Percentiles rank a stretch among this genome's conserved stretches.
These are phyloP conservation scores for Didymella keratinophila DNA, from an alignment of 2,329 filamentous ascomycete species.

Conservation along the genomic window DNA sequence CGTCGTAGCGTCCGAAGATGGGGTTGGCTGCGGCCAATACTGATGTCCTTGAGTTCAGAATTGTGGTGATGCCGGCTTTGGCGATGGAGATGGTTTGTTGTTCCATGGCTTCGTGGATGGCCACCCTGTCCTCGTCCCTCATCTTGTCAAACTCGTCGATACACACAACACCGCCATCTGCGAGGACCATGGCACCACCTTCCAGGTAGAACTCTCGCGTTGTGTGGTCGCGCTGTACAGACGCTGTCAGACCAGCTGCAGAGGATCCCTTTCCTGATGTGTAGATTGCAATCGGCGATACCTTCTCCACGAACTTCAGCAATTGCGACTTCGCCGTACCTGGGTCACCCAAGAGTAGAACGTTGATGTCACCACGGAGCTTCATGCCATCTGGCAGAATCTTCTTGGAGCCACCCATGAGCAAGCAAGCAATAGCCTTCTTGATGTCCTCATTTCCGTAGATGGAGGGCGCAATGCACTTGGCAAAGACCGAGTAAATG, in stretches of 20 bases:
- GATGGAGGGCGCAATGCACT: slow-evolving; percentile 95
- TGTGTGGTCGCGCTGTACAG: slow-evolving; percentile 89
- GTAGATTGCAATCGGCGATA: slow-evolving; percentile 95
- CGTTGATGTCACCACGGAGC: slow-evolving; percentile 96
- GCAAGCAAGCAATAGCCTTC: slow-evolving; percentile 91
- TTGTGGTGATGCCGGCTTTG: slow-evolving; percentile 97
- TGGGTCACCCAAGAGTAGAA: slow-evolving; percentile 93
- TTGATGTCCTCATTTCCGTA: slow-evolving; percentile 97
- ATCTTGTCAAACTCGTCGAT: slow-evolving; percentile 99
- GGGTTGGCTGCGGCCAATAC: slow-evolving; percentile 96
- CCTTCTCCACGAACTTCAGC: slow-evolving; percentile 96
- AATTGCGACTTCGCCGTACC: slow-evolving; percentile 98
- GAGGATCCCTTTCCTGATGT: slow-evolving; percentile 98
- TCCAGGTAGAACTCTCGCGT: slow-evolving; percentile 98
- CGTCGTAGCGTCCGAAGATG: slow-evolving; percentile 96
- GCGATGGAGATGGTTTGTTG: slow-evolving; percentile 99
- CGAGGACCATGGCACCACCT: slow-evolving; percentile 97
- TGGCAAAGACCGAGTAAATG: slow-evolving; percentile 88
- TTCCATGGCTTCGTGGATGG: slow-evolving; percentile 99
- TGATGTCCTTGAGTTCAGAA: slow-evolving; percentile 93
- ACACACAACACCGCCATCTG: slow-evolving; percentile 95
- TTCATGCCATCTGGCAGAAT: slow-evolving; percentile 98
- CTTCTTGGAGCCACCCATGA: slow-evolving; percentile 96
- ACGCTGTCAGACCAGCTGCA: slow-evolving; percentile 95
- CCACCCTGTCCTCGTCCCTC: slow-evolving; percentile 96